These are phyloP conservation scores for Sporisorium sorghi DNA, from an alignment of 1,284 basidiomycete species.

Conservation along the genomic window DNA sequence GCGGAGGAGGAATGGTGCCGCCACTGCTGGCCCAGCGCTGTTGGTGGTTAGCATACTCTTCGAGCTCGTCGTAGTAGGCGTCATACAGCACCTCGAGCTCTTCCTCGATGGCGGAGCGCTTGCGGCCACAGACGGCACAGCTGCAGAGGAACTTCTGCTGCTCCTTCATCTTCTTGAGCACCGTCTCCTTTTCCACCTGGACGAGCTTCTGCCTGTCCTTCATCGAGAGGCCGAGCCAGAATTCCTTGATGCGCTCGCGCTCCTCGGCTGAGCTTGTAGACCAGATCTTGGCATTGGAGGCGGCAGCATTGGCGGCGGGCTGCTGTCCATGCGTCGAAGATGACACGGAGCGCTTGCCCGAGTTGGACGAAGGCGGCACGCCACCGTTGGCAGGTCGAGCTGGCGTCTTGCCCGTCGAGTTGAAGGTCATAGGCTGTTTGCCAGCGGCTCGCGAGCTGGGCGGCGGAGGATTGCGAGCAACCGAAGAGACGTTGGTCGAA, in stretches of 20 bases:
- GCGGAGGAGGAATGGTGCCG: slow-evolving; percentile 86
- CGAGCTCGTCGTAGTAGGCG: slow-evolving; percentile 99
- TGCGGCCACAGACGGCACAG: slow-evolving; percentile 95
- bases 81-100: slow-evolving; percentile 99
- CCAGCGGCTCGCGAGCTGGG: slow-evolving; percentile 79
- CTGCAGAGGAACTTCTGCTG: slow-evolving; percentile 95
- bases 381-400: slow-evolving; percentile 64
- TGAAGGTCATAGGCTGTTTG: slow-evolving; percentile 77
- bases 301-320: slow-evolving; percentile 19
- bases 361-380: slow-evolving; percentile 69
- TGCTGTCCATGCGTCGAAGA: slow-evolving; percentile 47
- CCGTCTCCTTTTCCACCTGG: slow-evolving; percentile 96
- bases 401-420: slow-evolving; percentile 53
- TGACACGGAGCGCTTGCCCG: slow-evolving; percentile 73
- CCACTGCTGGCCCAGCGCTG: slow-evolving; percentile 88
- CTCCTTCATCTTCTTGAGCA: slow-evolving; percentile 98
- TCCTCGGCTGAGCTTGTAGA: slow-evolving; percentile 89
- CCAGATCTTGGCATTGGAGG: slow-evolving; percentile 55
- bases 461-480: slow-evolving; percentile 65
- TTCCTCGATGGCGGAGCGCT: slow-evolving; percentile 97
- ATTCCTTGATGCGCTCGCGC: slow-evolving; percentile 94
- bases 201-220: slow-evolving; percentile 89
- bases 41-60: slow-evolving; percentile 97
- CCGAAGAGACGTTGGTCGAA: slow-evolving; percentile 69
- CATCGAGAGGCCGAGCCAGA: slow-evolving; percentile 91